Percentiles rank a stretch among this genome's conserved stretches.
phyloP scores from a whole-genome alignment of 1,284 basidiomycete genomes.

The Thelephora terrestris region DNA sequence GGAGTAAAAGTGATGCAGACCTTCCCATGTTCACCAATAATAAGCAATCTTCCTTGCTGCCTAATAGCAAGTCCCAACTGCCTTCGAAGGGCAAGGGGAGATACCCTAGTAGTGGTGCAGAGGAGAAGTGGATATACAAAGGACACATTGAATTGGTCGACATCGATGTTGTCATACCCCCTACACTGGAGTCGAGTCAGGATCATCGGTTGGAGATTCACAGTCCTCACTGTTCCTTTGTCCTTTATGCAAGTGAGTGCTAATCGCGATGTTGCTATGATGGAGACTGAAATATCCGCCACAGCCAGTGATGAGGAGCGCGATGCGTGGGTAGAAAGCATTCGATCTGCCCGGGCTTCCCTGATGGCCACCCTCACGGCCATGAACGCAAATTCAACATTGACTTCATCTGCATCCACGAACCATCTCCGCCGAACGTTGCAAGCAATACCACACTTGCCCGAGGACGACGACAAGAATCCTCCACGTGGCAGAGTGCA shows the following conservation, averaged over 20 bases:
- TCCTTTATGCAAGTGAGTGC: conserved; percentile 55
- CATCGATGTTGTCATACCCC: conserved; percentile 62
- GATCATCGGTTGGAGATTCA: conserved; percentile 59
- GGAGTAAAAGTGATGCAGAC: conserved; percentile 56
- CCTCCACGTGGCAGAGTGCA: conserved; percentile 56
- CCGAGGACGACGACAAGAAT: conserved; percentile 32
- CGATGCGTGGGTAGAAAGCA: conserved; percentile 58
- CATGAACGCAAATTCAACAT: conserved; percentile 67
- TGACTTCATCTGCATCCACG: conserved; percentile 66
- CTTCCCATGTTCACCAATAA: conserved; percentile 18
- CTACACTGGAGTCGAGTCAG: conserved; percentile 33
- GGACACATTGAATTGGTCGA: conserved; percentile 64
- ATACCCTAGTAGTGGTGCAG: conserved; percentile 31
- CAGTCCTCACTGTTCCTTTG: conserved; percentile 71
- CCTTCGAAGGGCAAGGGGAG: conserved; percentile 24
- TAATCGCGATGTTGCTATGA: conserved; percentile 1
- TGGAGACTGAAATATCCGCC: not conserved
- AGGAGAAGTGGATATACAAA: conserved; percentile 61
- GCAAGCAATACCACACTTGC: conserved; percentile 61
- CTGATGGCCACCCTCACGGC: conserved; percentile 56
- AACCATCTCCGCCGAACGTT: conserved; percentile 61
- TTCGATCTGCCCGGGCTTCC: conserved; percentile 65
- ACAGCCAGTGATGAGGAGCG: conserved; percentile 48
- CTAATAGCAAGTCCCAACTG: conserved; percentile 13
- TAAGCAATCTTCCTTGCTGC: conserved; percentile 14